A percentile compares a stretch with the other conserved stretches of the same genome.
Evolutionary conservation across 768 basidiomycete genomes (phyloP).

Genomic region (Hydnomerulius pinastri): DNA sequence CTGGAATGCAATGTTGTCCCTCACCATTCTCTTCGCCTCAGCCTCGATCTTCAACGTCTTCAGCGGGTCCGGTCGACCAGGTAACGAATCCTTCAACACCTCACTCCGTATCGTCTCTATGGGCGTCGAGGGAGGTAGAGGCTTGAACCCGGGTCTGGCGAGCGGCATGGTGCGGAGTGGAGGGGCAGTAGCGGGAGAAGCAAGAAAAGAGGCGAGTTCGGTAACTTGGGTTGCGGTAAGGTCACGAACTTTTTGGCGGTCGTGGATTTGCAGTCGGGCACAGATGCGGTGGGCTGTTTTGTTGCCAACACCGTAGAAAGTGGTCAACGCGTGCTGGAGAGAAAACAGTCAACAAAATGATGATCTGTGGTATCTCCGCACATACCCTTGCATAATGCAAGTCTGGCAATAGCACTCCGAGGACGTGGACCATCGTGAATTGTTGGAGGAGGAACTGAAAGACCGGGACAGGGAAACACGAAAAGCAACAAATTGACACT

Average conservation of each 20-base stretch:
- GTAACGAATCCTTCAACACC: conserved; percentile 35
- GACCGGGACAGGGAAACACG: conserved; percentile 3
- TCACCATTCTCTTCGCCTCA: conserved; percentile 77
- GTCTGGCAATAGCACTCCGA: conserved; percentile 83
- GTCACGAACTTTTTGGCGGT: conserved; percentile 76
- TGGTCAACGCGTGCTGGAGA: conserved; percentile 81
- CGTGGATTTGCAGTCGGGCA: conserved; percentile 90
- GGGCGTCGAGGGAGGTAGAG: conserved; percentile 43
- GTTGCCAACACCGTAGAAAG: conserved; percentile 87
- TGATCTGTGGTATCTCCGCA: conserved; percentile 3
- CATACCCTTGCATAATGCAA: conserved; percentile 73
- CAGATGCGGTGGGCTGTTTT: conserved; percentile 79
- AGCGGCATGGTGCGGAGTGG: conserved; percentile 68
- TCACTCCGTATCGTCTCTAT: conserved; percentile 29
- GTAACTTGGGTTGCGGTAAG: conserved; percentile 88
- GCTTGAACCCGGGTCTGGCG: conserved; percentile 53
- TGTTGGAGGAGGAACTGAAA: not conserved
- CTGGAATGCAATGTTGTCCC: conserved; percentile 92
- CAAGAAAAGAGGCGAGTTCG: conserved; percentile 90
- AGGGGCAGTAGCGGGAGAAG: conserved; percentile 78
- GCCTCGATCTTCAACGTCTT: conserved; percentile 82
- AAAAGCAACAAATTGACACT: conserved; percentile 21
- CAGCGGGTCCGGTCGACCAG: conserved; percentile 59
- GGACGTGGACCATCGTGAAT: conserved; percentile 76
- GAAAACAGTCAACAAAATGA: not conserved